Conservation (phyloP, 2,329 filamentous ascomycete species). For the Scedosporium minutisporum region DNA sequence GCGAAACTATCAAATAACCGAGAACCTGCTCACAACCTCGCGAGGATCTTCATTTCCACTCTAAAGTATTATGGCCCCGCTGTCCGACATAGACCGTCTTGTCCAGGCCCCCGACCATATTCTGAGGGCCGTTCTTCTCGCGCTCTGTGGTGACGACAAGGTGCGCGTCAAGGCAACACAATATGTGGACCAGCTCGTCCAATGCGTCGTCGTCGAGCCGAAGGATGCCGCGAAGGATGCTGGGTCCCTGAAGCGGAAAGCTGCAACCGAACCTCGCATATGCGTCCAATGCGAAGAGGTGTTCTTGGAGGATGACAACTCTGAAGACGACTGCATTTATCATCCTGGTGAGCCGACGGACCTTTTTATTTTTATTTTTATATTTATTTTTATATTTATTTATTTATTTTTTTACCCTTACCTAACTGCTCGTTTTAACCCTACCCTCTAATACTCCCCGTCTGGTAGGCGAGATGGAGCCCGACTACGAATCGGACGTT, state of each 20-base stretch:
- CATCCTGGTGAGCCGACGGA: neutral
- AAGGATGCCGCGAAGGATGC: neutral
- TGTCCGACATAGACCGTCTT: neutral
- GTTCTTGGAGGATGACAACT: neutral
- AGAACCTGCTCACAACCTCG: no score
- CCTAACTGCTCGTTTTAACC: neutral
- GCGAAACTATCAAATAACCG: no score
- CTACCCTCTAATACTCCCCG: neutral
- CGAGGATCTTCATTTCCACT: neutral
- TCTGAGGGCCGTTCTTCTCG: neutral
- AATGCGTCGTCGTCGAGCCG: neutral
- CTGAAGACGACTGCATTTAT: neutral
- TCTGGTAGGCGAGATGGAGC: slow-evolving; percentile 12
- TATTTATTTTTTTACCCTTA: neutral
- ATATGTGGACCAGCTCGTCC: neutral
- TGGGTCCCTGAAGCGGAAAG: neutral
- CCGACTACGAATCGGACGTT: slow-evolving; percentile 6
- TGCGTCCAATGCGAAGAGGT: neutral
- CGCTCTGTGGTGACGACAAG: neutral
- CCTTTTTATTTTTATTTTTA: neutral
- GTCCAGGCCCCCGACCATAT: neutral
- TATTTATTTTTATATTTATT: neutral
- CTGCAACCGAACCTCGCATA: neutral
- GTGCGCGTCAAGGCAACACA: neutral
- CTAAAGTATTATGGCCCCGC: neutral